phyloP scores from a whole-genome alignment of 2,329 filamentous ascomycete genomes.

The Phialocephala subalpina region DNA sequence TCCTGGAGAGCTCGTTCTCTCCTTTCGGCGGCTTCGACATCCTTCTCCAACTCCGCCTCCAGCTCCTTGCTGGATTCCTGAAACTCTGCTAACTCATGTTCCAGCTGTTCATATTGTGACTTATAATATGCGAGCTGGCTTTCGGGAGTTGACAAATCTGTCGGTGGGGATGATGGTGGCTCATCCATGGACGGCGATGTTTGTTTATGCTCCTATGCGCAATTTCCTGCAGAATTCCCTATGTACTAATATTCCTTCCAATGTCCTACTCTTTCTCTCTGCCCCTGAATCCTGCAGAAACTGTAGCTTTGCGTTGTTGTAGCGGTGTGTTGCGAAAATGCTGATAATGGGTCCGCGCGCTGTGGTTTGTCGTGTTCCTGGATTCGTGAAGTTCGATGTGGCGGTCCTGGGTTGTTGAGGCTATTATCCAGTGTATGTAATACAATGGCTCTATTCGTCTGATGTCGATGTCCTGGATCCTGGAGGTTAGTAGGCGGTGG shows the following conservation, averaged over 20 bases:
- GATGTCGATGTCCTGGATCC: constrained; percentile 26
- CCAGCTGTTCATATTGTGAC: constrained; percentile 90
- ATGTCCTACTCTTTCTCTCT: constrained; percentile 1
- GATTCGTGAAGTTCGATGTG: constrained; percentile 21
- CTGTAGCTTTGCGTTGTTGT: constrained; percentile 18
- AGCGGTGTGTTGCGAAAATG: constrained; percentile 29
- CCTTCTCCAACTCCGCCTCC: constrained; percentile 93
- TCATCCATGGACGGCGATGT: constrained; percentile 49
- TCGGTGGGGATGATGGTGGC: constrained; percentile 68
- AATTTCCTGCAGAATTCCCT: constrained; percentile 28
- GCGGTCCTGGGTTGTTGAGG: constrained; percentile 7
- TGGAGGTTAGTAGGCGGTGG: constrained; percentile 11
- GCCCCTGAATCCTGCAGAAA: constrained; percentile 19
- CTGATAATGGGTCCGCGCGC: constrained; percentile 24
- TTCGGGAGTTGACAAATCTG: constrained; percentile 63
- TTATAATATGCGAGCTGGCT: constrained; percentile 96
- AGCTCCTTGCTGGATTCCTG: constrained; percentile 93
- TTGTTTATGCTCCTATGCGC: constrained; percentile 22
- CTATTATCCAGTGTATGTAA: constrained; percentile 14
- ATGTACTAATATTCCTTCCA: constrained; percentile 23
- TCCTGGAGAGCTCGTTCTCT: constrained; percentile 85
- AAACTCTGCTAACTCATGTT: constrained; percentile 91
- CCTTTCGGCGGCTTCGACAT: constrained; percentile 95
- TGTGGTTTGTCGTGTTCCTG: constrained; percentile 22
- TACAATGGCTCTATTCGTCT: constrained; percentile 26